Evolutionary conservation across 2,329 filamentous ascomycete species (phyloP).

Genomic region (Arthrobotrys megalospora): DNA sequence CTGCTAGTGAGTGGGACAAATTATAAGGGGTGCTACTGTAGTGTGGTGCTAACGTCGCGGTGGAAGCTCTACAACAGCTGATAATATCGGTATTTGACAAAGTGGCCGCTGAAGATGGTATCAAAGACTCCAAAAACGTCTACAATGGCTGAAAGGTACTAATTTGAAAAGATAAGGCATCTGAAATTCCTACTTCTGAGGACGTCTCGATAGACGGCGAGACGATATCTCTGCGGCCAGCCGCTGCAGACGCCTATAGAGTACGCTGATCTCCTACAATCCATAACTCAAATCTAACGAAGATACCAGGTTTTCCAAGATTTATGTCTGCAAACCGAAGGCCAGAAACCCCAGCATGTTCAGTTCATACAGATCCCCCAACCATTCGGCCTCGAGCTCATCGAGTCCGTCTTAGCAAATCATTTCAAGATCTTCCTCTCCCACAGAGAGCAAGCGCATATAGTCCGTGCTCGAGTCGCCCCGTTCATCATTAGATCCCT

Average conservation of each 20-base stretch:
- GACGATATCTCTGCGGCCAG: conserved; percentile 77
- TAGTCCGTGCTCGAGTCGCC: conserved; percentile 83
- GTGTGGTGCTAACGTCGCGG: conserved; percentile 10
- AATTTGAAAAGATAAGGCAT: conserved; percentile 65
- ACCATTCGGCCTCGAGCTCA: conserved; percentile 88
- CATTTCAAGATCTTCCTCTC: conserved; percentile 83
- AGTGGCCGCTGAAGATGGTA: conserved; percentile 84
- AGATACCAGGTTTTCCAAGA: conserved; percentile 82
- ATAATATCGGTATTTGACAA: conserved; percentile 95
- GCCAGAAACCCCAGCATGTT: conserved; percentile 85
- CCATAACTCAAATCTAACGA: background rate
- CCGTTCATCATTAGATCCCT: conserved; percentile 84
- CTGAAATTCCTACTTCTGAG: conserved; percentile 74
- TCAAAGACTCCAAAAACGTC: conserved; percentile 63
- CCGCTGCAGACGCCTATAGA: conserved; percentile 87
- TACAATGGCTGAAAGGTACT: conserved; percentile 37
- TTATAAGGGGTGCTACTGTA: background rate
- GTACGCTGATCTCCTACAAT: conserved; percentile 67
- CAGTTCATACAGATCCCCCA: conserved; percentile 83
- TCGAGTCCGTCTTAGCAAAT: conserved; percentile 90
- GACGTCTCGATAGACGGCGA: conserved; percentile 79
- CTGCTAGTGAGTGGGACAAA: conserved; percentile 74
- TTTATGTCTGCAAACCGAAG: conserved; percentile 87
- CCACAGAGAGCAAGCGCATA: conserved; percentile 84
- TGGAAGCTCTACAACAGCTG: conserved; percentile 82